A percentile compares a stretch with the other conserved stretches of the same genome.
Evolutionary conservation across 176 grass and related monocot species (phyloP).

Genomic region (Oryza meyeriana): DNA sequence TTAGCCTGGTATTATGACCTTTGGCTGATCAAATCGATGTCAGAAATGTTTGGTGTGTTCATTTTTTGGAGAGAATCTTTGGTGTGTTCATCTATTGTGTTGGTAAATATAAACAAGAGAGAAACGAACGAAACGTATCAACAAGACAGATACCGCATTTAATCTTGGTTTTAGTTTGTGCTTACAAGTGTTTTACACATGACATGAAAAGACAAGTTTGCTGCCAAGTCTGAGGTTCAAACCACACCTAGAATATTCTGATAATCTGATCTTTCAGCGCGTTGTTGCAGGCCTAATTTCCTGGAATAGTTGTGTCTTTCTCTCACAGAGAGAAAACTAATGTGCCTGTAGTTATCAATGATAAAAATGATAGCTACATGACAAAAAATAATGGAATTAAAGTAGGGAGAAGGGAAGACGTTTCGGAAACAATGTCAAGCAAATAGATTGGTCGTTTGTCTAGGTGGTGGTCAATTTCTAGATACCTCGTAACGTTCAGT

Average conservation of each 20-base stretch:
- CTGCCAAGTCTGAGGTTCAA: constrained; percentile 19
- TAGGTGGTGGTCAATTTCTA: constrained; percentile 25
- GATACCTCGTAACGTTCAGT: constrained; percentile 17
- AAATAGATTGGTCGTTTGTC: constrained; percentile 5
- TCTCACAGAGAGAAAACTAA: neutral
- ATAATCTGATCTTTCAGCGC: constrained; percentile 25
- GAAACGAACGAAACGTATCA: neutral
- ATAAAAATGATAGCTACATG: constrained; percentile 6
- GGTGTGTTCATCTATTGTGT: neutral
- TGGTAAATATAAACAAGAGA: neutral
- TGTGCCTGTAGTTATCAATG: neutral
- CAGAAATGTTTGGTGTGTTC: neutral
- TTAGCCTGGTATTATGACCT: no score
- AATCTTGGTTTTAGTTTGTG: neutral
- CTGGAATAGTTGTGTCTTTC: neutral
- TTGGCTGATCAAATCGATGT: neutral
- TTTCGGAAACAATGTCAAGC: constrained; percentile 11
- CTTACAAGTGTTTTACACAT: neutral
- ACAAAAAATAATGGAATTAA: constrained; percentile 11
- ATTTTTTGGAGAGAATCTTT: neutral
- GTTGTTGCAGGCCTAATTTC: neutral
- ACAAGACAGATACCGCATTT: neutral
- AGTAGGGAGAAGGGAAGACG: neutral
- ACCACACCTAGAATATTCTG: constrained; percentile 18
- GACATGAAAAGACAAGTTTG: constrained; percentile 12